phyloP scores from a whole-genome alignment of 768 basidiomycete genomes.

The Clavulina sp. region DNA sequence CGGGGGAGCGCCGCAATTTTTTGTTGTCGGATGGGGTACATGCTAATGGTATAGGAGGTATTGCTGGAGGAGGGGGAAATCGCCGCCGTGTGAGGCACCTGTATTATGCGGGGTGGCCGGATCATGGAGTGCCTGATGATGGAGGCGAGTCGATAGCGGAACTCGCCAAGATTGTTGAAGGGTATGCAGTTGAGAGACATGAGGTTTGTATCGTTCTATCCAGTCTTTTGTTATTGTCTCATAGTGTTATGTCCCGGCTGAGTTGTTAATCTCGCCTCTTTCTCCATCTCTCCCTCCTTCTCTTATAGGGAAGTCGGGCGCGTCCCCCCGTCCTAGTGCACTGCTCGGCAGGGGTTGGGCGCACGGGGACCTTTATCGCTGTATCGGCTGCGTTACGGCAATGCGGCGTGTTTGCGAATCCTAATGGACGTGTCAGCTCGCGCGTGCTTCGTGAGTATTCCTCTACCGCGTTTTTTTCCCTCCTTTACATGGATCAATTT shows the following conservation, averaged over 20 bases:
- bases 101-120: conserved; percentile 66
- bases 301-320: neutral
- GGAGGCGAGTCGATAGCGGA: too few species aligned
- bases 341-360: conserved; percentile 76
- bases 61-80: too few species aligned
- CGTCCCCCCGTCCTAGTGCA: conserved; percentile 65
- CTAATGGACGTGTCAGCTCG: neutral
- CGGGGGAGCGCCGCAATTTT: conserved; percentile 44
- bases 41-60: too few species aligned
- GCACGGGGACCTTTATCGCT: conserved; percentile 80
- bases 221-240: too few species aligned
- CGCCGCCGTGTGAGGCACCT: too few species aligned
- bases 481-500: conserved; percentile 12
- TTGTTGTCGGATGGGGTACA: conserved; percentile 30
- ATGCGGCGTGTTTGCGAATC: conserved; percentile 18
- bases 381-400: conserved; percentile 60
- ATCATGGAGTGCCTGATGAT: conserved; percentile 75
- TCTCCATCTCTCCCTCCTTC: too few species aligned
- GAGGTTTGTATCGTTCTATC: too few species aligned
- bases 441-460: conserved; percentile 12
- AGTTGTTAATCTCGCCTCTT: too few species aligned
- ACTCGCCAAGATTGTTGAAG: too few species aligned
- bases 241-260: too few species aligned
- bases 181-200: too few species aligned
- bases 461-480: conserved; percentile 16